Evolutionary conservation across 2,329 filamentous ascomycete species (phyloP), one percentile per base, ranked within the genome.

Genomic region (Chalaropsis thielavioides): DNA sequence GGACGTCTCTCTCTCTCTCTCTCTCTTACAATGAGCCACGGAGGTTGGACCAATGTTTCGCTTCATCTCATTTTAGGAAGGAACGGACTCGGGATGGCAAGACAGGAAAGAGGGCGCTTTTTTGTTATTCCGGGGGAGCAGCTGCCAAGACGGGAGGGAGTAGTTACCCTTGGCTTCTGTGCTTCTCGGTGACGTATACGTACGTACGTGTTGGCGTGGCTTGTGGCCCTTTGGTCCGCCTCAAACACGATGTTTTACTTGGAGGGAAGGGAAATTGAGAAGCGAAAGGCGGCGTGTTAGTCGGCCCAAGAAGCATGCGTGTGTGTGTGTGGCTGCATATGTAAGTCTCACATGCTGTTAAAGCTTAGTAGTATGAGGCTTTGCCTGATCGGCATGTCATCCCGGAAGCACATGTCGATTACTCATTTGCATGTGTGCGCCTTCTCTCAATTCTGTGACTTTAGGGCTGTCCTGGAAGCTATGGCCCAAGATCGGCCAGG

Each of bases 321-420:
- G 5, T 24, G 44, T 49, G 3, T 24, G 44, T 22, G 24, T 56
- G 51, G 51, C 51, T 56, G 51, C 51, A 56, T 27, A 31, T 56
- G 51, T 56, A 31, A 56, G 51, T 27, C 51, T 56, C 22, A 31
- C 51, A 56, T 56, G 51, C 24, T 56, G 24, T 31, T 56, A 56
- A 56, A 31, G 51, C 51, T 56, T 56, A 31, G 51, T 56, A 27
- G 10, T 13, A 15, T 56, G 24, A 27, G 51, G 51, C 51, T 56
- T 56, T 56, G 17, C 22, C 24, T 56, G 51, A 56, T 56, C 51
- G 51, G 51, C 51, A 56, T 56, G 51, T 56, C 51, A 56, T 56
- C 51, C 51, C 22, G 51, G 51, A 3, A 56, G 8, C 51, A 56
- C 51, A 31, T 56, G 41, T 56, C 15, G 19, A 56, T 31, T 13